Evolutionary conservation across 371 early-diverging fungal genomes (phyloP).

Genomic region (Coemansia sp.): DNA sequence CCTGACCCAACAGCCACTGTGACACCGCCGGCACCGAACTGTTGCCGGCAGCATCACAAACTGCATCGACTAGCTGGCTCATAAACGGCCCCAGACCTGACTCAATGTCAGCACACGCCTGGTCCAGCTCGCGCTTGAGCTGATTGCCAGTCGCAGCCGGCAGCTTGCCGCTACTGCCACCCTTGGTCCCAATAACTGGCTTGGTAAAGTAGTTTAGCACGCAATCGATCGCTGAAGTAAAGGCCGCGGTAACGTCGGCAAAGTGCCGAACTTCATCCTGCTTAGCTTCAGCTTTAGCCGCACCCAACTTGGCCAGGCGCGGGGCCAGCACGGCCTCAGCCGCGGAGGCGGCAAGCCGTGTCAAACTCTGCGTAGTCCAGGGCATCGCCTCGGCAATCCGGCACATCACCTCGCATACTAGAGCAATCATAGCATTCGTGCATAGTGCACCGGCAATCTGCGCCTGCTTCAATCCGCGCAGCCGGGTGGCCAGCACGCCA

Average conservation of each 20-base stretch:
- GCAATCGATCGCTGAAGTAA: not conserved
- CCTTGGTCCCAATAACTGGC: too few relatives aligned
- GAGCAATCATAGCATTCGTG: conserved; percentile 5
- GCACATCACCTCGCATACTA: conserved; percentile 29
- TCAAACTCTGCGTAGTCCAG: conserved; percentile 9
- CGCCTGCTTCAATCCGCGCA: conserved; percentile 3
- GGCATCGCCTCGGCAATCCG: conserved; percentile 24
- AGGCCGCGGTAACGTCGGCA: conserved; percentile 10
- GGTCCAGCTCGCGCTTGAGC: conserved; percentile 6
- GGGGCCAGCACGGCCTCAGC: conserved; percentile 18
- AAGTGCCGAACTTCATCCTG: conserved; percentile 17
- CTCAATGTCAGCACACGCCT: conserved; percentile 18
- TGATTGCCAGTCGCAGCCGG: not conserved
- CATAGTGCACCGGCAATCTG: conserved; percentile 20
- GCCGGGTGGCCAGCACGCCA: conserved; percentile 18
- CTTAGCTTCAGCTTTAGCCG: not conserved
- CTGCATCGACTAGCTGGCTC: conserved; percentile 6
- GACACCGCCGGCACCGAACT: conserved; percentile 1
- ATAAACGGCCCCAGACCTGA: conserved; percentile 7
- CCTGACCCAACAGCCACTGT: conserved; percentile 27
- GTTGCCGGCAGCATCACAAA: not conserved
- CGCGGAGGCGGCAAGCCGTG: conserved; percentile 5
- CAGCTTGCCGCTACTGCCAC: not conserved
- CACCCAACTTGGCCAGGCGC: conserved; percentile 25
- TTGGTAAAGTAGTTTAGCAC: not conserved